Conservation (phyloP, 345 rosid species). For the Linum usitatissimum region DNA sequence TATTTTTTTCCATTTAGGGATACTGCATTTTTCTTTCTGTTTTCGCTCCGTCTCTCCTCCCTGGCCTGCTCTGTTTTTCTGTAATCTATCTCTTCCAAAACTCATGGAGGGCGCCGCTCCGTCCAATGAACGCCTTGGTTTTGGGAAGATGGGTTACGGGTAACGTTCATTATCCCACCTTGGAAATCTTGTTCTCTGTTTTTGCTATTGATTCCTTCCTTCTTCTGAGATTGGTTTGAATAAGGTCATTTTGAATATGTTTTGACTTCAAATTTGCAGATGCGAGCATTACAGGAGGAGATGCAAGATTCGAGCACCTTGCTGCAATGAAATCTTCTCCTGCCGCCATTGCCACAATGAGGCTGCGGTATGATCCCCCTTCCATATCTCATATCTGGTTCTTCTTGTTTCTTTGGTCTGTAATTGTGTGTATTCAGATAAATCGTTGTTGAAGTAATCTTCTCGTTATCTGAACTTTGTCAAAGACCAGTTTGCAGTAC, state of each 20-base stretch:
- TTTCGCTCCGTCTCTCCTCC: not conserved
- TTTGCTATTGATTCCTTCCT: not conserved
- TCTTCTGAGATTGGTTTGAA: not conserved
- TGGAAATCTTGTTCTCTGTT: too few species aligned
- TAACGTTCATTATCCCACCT: constrained; percentile 9
- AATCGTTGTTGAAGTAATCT: too few species aligned
- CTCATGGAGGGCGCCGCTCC: constrained; percentile 45
- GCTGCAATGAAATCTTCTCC: constrained; percentile 80
- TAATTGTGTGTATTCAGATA: not conserved
- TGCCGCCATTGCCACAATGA: constrained; percentile 98
- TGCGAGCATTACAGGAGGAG: constrained; percentile 92
- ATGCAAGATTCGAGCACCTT: constrained; percentile 84
- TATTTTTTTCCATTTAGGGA: not conserved
- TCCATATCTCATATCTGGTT: not conserved
- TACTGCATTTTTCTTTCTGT: constrained; percentile 4
- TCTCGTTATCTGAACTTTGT: too few species aligned
- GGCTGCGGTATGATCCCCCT: constrained; percentile 35
- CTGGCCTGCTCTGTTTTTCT: not conserved
- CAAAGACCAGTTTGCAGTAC: not conserved
- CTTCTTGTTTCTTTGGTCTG: not conserved
- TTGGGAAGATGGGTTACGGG: constrained; percentile 96
- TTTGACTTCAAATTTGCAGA: constrained; percentile 22
- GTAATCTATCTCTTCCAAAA: constrained; percentile 12
- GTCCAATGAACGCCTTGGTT: constrained; percentile 61
- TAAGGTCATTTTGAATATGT: not conserved